Percentiles rank a stretch among this genome's conserved stretches.
These are phyloP conservation scores for Gelatoporia subvermispora DNA, from an alignment of 768 basidiomycete species.

Conservation along the genomic window DNA sequence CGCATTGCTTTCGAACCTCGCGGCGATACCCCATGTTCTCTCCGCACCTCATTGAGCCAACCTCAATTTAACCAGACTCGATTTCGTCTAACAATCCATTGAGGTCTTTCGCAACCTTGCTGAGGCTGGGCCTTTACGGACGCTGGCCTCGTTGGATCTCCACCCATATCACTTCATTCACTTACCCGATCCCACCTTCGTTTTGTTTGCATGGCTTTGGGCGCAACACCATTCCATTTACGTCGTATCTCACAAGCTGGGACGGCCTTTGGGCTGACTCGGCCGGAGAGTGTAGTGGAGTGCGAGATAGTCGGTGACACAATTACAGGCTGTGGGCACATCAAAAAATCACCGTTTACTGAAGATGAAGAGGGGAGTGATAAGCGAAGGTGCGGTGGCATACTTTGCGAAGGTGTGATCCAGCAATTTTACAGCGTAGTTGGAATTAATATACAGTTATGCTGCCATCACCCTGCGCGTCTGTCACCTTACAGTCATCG, in stretches of 20 bases:
- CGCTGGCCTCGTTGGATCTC: slow-evolving; percentile 22
- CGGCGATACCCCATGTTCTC: neutral
- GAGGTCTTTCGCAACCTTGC: too few species aligned
- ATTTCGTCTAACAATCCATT: too few species aligned
- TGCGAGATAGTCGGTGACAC: neutral
- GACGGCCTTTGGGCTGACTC: too few species aligned
- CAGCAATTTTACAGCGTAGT: too few species aligned
- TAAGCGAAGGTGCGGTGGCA: slow-evolving; percentile 7
- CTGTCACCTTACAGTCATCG: too few species aligned
- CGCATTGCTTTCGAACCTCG: slow-evolving; percentile 11
- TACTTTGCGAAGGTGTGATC: slow-evolving; percentile 9
- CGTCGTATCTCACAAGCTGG: slow-evolving; percentile 1
- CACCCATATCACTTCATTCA: slow-evolving; percentile 29
- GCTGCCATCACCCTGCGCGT: too few species aligned
- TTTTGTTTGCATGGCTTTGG: slow-evolving; percentile 36
- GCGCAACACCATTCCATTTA: slow-evolving; percentile 6
- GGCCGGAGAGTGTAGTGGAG: neutral
- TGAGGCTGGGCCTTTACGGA: slow-evolving; percentile 5
- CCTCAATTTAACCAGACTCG: too few species aligned
- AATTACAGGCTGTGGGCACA: slow-evolving; percentile 12
- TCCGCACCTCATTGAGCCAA: too few species aligned
- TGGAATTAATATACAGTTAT: too few species aligned
- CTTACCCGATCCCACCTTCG: slow-evolving; percentile 8
- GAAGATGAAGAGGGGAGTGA: neutral
- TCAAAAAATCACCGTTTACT: slow-evolving; percentile 1